phyloP scores from a whole-genome alignment of 495 filamentous ascomycete species.

The Amphirosellinia nigrospora region DNA sequence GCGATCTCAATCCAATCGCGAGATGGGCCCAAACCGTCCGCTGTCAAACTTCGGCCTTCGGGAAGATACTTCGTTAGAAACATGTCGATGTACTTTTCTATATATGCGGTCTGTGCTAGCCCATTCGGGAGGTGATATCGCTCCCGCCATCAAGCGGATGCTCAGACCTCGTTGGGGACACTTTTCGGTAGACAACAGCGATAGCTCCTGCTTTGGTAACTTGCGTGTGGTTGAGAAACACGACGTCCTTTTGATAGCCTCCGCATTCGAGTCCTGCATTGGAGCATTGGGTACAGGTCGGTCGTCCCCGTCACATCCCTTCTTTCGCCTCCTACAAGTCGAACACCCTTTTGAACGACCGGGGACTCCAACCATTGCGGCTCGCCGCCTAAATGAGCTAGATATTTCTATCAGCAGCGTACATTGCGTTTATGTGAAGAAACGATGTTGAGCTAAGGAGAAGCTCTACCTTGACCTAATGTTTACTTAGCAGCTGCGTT shows the following conservation, averaged over 20 bases:
- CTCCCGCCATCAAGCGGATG: background rate
- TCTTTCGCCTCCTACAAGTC: constrained; percentile 29
- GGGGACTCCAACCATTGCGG: constrained; percentile 29
- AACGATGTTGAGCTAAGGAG: background rate
- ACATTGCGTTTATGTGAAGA: background rate
- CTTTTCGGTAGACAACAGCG: constrained; percentile 20
- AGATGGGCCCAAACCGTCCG: constrained; percentile 4
- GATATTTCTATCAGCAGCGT: background rate
- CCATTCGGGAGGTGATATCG: constrained; percentile 13
- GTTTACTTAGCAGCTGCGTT: background rate
- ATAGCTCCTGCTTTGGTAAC: constrained; percentile 9
- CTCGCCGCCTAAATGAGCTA: background rate
- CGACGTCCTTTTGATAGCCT: constrained; percentile 24
- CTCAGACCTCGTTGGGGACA: background rate
- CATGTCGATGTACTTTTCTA: constrained; percentile 23
- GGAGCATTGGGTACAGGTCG: constrained; percentile 22
- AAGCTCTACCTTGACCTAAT: background rate
- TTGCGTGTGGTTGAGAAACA: constrained; percentile 27
- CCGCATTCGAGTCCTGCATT: constrained; percentile 21
- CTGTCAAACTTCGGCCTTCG: constrained; percentile 1
- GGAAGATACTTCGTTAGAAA: constrained; percentile 19
- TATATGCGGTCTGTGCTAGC: constrained; percentile 22
- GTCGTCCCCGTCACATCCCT: constrained; percentile 24
- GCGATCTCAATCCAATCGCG: constrained; percentile 23
- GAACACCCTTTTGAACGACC: constrained; percentile 30